phyloP scores from a whole-genome alignment of 345 rosid genomes.

The Kandelia obovata region DNA sequence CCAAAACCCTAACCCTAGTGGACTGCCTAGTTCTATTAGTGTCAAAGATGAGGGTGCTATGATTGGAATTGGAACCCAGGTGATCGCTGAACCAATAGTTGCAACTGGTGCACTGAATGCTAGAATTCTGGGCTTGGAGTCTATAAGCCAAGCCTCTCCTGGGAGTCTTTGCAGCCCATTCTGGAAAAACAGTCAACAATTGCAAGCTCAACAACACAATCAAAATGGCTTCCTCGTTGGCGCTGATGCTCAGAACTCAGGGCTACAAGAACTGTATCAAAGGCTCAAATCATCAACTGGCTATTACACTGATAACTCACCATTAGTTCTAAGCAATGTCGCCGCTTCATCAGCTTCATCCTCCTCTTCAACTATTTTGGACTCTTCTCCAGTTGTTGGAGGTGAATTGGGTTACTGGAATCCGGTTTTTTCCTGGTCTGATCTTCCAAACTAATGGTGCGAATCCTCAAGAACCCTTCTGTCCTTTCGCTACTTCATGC shows the following conservation, averaged over 20 bases:
- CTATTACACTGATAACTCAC: conserved; percentile 25
- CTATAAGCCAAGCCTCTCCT: conserved; percentile 36
- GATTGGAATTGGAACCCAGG: conserved; percentile 39
- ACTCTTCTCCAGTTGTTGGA: conserved; percentile 44
- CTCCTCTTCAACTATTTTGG: conserved; percentile 36
- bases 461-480: conserved; percentile 36
- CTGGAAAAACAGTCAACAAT: conserved; percentile 37
- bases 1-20: conserved; percentile 44
- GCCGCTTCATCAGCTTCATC: conserved; percentile 34
- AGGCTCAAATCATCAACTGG: conserved; percentile 44
- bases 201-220: conserved; percentile 34
- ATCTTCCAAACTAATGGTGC: conserved; percentile 66
- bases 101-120: conserved; percentile 21
- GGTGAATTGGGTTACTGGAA: conserved; percentile 56
- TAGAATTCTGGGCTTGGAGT: conserved; percentile 41
- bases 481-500: neutral
- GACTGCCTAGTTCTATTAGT: conserved; percentile 17
- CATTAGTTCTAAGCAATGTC: conserved; percentile 32
- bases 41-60: conserved; percentile 45
- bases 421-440: conserved; percentile 55
- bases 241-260: conserved; percentile 45
- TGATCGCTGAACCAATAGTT: conserved; percentile 33
- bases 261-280: conserved; percentile 58
- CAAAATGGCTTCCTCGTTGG: conserved; percentile 32
- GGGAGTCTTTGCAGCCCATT: conserved; percentile 40